phyloP scores from a whole-genome alignment of 495 filamentous ascomycete species.

The Penicillium coffeae region DNA sequence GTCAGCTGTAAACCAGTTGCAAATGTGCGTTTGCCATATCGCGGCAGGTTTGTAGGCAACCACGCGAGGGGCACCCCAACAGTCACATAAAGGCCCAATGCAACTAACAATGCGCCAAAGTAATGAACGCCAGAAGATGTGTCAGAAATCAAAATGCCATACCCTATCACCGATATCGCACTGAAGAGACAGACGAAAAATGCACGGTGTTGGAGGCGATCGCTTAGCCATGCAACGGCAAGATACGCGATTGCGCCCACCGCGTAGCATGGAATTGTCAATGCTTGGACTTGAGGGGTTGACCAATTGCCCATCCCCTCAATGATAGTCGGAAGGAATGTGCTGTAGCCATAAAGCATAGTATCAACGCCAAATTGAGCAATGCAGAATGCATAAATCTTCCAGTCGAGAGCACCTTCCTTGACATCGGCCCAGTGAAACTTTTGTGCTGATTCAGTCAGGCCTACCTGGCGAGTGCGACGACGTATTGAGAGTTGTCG shows the following conservation, averaged over 20 bases:
- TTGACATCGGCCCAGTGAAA: slow-evolving; percentile 56
- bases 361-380: slow-evolving; percentile 66
- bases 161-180: slow-evolving; percentile 60
- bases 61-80: slow-evolving; percentile 70
- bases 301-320: slow-evolving; percentile 60
- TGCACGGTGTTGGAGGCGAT: slow-evolving; percentile 57
- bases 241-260: slow-evolving; percentile 66
- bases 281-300: slow-evolving; percentile 60
- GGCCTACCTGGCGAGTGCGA: slow-evolving; percentile 49
- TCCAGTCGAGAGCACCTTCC: slow-evolving; percentile 56
- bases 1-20: slow-evolving; percentile 65
- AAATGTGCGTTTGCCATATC: slow-evolving; percentile 70
- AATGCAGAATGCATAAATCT: slow-evolving; percentile 62
- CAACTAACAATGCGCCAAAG: slow-evolving; percentile 67
- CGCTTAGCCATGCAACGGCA: slow-evolving; percentile 55
- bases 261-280: slow-evolving; percentile 76
- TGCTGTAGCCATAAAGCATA: slow-evolving; percentile 74
- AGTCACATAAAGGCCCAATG: slow-evolving; percentile 64
- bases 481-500: slow-evolving; percentile 44
- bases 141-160: slow-evolving; percentile 60
- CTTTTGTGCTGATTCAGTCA: slow-evolving; percentile 56
- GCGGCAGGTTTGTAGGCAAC: slow-evolving; percentile 54
- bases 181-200: slow-evolving; percentile 57
- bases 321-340: slow-evolving; percentile 78
- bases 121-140: slow-evolving; percentile 62